These are phyloP conservation scores for Alternaria gaisen DNA, from an alignment of 2,329 filamentous ascomycete genomes.

Conservation along the genomic window DNA sequence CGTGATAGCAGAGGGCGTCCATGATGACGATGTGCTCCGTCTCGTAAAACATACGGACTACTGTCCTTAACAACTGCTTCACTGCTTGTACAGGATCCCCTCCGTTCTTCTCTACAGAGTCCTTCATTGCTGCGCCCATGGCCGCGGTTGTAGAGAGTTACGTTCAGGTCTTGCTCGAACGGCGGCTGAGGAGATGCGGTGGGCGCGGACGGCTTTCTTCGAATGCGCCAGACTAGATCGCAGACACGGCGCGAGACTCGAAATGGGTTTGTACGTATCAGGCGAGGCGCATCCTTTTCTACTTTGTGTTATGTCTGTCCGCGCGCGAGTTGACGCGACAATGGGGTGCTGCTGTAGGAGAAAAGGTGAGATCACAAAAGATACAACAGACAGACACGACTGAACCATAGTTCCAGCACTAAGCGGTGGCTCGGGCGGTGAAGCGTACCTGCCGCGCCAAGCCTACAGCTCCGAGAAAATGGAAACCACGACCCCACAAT, in stretches of 20 bases:
- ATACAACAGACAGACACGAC: conserved; percentile 9
- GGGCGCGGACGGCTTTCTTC: conserved; percentile 16
- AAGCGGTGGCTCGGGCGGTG: conserved; percentile 32
- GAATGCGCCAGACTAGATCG: conserved; percentile 17
- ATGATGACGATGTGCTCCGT: conserved; percentile 84
- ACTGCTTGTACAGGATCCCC: conserved; percentile 67
- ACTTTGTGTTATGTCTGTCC: conserved; percentile 17
- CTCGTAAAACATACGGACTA: conserved; percentile 85
- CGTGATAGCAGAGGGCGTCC: conserved; percentile 80
- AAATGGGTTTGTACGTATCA: neutral
- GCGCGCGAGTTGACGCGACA: conserved; percentile 25
- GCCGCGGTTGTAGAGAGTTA: conserved; percentile 12
- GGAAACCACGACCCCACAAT: conserved; percentile 25
- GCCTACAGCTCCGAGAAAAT: conserved; percentile 32
- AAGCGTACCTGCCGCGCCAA: conserved; percentile 35
- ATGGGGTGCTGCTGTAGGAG: conserved; percentile 17
- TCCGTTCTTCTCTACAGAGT: conserved; percentile 53
- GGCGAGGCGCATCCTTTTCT: conserved; percentile 7
- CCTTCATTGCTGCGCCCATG: conserved; percentile 44
- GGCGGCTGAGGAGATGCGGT: neutral
- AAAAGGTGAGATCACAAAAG: conserved; percentile 5
- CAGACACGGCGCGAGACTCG: neutral
- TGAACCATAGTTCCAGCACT: neutral
- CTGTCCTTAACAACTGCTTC: conserved; percentile 83
- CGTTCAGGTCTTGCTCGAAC: neutral